Conservation (phyloP, 2,329 filamentous ascomycete genomes). For the Cladosporium sp. region DNA sequence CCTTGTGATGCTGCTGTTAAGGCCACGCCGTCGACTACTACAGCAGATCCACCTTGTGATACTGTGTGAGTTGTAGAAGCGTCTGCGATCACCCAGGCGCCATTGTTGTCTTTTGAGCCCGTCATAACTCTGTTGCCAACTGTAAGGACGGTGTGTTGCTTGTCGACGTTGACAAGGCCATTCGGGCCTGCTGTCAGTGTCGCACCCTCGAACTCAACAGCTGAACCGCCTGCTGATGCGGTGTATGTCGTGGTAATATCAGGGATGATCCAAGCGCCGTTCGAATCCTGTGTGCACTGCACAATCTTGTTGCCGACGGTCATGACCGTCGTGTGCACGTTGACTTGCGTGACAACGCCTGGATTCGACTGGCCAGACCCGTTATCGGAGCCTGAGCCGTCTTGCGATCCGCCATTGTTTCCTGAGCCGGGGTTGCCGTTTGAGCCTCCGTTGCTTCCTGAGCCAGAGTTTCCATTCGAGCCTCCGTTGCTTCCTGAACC, state of each 20-base stretch:
- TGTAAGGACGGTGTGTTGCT: background rate
- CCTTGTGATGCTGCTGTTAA: slow-evolving; percentile 6
- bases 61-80: background rate
- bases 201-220: background rate
- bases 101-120: background rate
- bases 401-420: background rate
- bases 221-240: slow-evolving; percentile 7
- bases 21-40: background rate
- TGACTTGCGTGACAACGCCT: background rate
- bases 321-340: slow-evolving; percentile 16
- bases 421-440: background rate
- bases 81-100: slow-evolving; percentile 10
- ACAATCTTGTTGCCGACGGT: slow-evolving; percentile 12
- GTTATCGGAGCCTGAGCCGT: background rate
- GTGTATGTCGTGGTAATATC: slow-evolving; percentile 1
- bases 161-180: background rate
- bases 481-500: background rate
- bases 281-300: slow-evolving; percentile 2
- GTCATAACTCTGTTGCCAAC: slow-evolving; percentile 10
- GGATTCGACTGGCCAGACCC: background rate
- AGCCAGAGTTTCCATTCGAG: background rate
- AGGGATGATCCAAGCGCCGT: slow-evolving; percentile 10
- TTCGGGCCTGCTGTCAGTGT: slow-evolving; percentile 5
- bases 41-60: slow-evolving; percentile 14
- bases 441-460: background rate